Evolutionary conservation across 2,329 filamentous ascomycete species (phyloP), one percentile per base, ranked within the genome.

Genomic region (Phaeosphaeria sp.): DNA sequence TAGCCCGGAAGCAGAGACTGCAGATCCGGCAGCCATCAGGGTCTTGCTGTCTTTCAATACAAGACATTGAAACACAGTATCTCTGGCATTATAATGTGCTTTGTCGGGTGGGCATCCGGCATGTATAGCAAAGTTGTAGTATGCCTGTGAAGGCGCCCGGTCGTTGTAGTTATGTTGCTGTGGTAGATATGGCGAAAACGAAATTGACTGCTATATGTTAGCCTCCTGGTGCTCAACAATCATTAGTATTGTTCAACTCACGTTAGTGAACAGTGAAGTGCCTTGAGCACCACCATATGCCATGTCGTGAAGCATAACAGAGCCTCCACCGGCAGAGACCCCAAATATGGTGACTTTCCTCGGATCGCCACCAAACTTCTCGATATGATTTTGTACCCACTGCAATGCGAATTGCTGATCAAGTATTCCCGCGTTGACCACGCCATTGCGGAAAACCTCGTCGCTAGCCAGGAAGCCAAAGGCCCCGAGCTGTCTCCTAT

Each of bases 91-190:
- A 30, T 63, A 57, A 13, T 60, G 57, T 20, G 51, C 57, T 50
- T 20, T 39, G 18, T 20, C 7, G 15, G 18, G 46, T 43, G 63
- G 48, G 67, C 78, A 74, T 59, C 74, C 73, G 0, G 75, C 67
- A 0, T 48, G 65, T 15, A 48, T 44, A 9, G 69, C 82, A 57
- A 86, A 82, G 1, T 74, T 74, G 47, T 81, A 76, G 61, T 84
- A 86, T 5, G 78, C 66, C 18, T 79, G 72, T 3, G 81, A 77
- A 0, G 83, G 81, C 9, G 80, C 68, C 33, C 73, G 75, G 17
- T 80, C 81, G 49, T 81, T 76, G 63, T 82, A 85, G 15, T 74
- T 75, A 67, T 85, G 86, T 60, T 86, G 83, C 53, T 82, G 81
- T 0, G 85, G 83, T 9, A 85, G 77, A 61, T 84, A 87, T 1